These are phyloP conservation scores for Ceratocystiopsis minuta DNA, from an alignment of 2,329 filamentous ascomycete genomes.

Conservation along the genomic window DNA sequence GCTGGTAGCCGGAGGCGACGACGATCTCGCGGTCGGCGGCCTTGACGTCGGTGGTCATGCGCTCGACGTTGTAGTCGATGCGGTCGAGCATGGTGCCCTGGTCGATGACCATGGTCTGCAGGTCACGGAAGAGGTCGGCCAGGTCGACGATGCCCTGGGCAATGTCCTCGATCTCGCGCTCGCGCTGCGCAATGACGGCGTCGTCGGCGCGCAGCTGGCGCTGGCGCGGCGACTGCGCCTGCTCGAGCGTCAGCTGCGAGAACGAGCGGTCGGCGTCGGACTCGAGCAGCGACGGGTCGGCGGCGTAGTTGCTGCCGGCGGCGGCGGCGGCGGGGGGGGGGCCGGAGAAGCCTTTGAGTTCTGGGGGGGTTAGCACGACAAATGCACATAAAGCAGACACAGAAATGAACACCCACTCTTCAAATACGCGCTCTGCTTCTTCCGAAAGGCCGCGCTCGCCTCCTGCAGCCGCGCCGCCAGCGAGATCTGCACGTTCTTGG, in stretches of 20 bases:
- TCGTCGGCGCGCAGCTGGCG: conserved; percentile 59
- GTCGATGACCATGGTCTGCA: conserved; percentile 90
- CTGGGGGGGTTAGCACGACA: conserved; percentile 24
- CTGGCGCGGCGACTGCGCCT: conserved; percentile 52
- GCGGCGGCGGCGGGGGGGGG: conserved; percentile 11
- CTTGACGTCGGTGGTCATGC: conserved; percentile 86
- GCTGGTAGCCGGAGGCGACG: conserved; percentile 77
- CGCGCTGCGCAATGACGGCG: conserved; percentile 70
- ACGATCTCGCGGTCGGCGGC: conserved; percentile 82
- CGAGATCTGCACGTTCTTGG: conserved; percentile 84
- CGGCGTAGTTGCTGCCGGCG: conserved; percentile 21
- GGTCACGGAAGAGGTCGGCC: conserved; percentile 87
- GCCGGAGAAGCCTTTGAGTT: conserved; percentile 52
- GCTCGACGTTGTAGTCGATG: conserved; percentile 95
- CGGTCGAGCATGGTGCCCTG: conserved; percentile 82
- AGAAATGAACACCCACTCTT: conserved; percentile 48
- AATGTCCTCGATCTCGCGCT: conserved; percentile 94
- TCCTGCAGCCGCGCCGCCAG: conserved; percentile 80
- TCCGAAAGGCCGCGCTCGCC: conserved; percentile 77
- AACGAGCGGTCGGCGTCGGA: conserved; percentile 86
- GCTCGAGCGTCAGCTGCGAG: conserved; percentile 74
- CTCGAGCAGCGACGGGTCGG: conserved; percentile 76
- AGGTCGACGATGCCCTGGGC: conserved; percentile 96
- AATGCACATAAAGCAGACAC: neutral
- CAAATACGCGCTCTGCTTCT: conserved; percentile 91